These are phyloP conservation scores for Clavispora vitiphila DNA, from an alignment of 805 yeast genomes.

Conservation along the genomic window DNA sequence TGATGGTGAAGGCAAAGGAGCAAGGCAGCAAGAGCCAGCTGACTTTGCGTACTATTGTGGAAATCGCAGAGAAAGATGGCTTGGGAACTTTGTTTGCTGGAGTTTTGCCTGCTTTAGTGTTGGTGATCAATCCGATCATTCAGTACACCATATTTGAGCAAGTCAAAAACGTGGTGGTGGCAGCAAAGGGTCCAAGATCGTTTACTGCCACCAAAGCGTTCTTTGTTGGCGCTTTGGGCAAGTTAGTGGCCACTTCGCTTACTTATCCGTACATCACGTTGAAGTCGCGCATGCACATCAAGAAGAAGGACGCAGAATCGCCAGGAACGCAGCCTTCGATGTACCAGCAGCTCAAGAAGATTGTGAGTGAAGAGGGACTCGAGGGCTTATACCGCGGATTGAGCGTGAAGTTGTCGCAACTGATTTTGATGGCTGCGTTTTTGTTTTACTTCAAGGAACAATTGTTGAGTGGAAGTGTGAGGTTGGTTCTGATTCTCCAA, in stretches of 20 bases:
- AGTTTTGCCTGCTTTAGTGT: slow-evolving; percentile 77
- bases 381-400: slow-evolving; percentile 79
- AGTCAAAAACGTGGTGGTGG: slow-evolving; percentile 60
- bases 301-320: slow-evolving; percentile 29
- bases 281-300: slow-evolving; percentile 81
- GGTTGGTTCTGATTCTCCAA: slow-evolving; percentile 40
- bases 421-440: slow-evolving; percentile 84
- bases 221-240: slow-evolving; percentile 83
- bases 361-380: slow-evolving; percentile 66
- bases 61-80: slow-evolving; percentile 71
- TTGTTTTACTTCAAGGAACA: slow-evolving; percentile 88
- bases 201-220: slow-evolving; percentile 75
- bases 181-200: slow-evolving; percentile 43
- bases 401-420: slow-evolving; percentile 71
- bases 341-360: slow-evolving; percentile 49
- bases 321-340: slow-evolving; percentile 30
- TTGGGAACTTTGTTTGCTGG: slow-evolving; percentile 73
- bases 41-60: slow-evolving; percentile 53
- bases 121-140: slow-evolving; percentile 84
- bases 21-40: slow-evolving; percentile 21
- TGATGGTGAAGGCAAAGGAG: slow-evolving; percentile 54
- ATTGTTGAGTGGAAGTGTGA: slow-evolving; percentile 56
- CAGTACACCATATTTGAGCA: slow-evolving; percentile 93
- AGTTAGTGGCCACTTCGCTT: slow-evolving; percentile 78
- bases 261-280: slow-evolving; percentile 92